Base-by-base conservation (phyloP, 495 filamentous ascomycete species). In the Xylaria venustula region DNA sequence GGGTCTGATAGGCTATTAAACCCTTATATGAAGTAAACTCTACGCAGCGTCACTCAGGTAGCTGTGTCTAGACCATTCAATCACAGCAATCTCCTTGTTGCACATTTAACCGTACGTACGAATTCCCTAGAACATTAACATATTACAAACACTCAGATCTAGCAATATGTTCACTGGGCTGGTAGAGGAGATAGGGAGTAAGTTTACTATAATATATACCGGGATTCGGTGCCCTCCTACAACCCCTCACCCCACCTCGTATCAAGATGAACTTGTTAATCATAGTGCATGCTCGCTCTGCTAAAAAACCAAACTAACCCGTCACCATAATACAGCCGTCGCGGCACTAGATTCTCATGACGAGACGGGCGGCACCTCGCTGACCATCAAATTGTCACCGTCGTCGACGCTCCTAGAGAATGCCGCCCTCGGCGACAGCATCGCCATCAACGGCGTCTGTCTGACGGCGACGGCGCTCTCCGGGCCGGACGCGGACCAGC, bases 151-250 rank as follows among this genome's bases (percentile, higher is more conserved):
- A 0, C 15, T 37, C 19, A 23, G n/a, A 44, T 30, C 34, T 6
- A 45, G n/a, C 71, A 84, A 51, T 46, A 98, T 98, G 94, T 98
- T 98, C 73, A 98, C 94, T 51, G 94, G 94, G 61, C 90, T 99
- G 61, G 91, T 99, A 41, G 95, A 99, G 79, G 89, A 86, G 49
- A 90, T 98, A 46, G 95, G 95, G 74, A 91, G 95, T 95, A 77
- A 76, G 84, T 76, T 34, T 7, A n/a, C 26, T 40, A n/a, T n/a
- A n/a, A n/a, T n/a, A n/a, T n/a, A n/a, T n/a, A n/a, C n/a, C n/a
- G n/a, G n/a, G n/a, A n/a, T n/a, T n/a, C n/a, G n/a, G n/a, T n/a
- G n/a, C n/a, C n/a, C n/a, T n/a, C n/a, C n/a, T n/a, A n/a, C 45
- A 52, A 51, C 32, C 32, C 52, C 56, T 36, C 48, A 25, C 45